These are phyloP conservation scores for Cryoendolithus antarcticus DNA, from an alignment of 2,329 filamentous ascomycete species.

Conservation along the genomic window DNA sequence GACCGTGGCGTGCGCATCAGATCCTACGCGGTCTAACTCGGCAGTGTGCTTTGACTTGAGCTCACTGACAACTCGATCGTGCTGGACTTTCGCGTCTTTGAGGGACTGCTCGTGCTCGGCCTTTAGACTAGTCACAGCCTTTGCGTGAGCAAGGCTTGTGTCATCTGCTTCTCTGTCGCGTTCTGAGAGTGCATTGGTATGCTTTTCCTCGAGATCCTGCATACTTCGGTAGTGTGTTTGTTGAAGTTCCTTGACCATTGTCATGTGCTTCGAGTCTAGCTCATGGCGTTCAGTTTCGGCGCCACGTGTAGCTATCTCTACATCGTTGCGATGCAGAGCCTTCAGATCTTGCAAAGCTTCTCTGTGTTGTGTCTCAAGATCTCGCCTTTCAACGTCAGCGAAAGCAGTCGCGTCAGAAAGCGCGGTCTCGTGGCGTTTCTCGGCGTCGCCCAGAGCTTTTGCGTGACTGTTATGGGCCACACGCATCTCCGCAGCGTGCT, in stretches of 20 bases:
- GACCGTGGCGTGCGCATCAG: background rate
- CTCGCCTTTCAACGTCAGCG: background rate
- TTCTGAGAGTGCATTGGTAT: too few relatives aligned
- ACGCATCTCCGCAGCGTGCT: constrained; percentile 5
- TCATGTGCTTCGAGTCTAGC: too few relatives aligned
- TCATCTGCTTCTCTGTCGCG: too few relatives aligned
- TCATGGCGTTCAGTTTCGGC: constrained; percentile 2
- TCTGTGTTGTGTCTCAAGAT: constrained; percentile 6
- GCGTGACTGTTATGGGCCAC: constrained; percentile 1
- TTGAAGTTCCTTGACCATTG: too few relatives aligned
- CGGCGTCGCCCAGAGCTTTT: constrained; percentile 2
- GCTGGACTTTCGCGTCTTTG: constrained; percentile 1
- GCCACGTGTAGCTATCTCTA: constrained; percentile 1
- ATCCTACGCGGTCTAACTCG: background rate
- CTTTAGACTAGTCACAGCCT: constrained; percentile 1
- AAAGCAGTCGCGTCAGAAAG: constrained; percentile 6
- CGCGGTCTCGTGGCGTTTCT: constrained; percentile 3
- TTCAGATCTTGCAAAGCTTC: constrained; percentile 7
- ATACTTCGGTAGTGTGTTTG: too few relatives aligned
- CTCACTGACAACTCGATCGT: background rate
- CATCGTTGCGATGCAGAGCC: constrained; percentile 8
- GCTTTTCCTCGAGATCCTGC: too few relatives aligned
- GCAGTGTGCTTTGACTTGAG: background rate
- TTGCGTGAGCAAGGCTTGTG: background rate
- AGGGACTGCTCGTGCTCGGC: constrained; percentile 1